Evolutionary conservation across 1,284 basidiomycete genomes (phyloP).

Genomic region (Ceratorhiza oryzae-sativae): DNA sequence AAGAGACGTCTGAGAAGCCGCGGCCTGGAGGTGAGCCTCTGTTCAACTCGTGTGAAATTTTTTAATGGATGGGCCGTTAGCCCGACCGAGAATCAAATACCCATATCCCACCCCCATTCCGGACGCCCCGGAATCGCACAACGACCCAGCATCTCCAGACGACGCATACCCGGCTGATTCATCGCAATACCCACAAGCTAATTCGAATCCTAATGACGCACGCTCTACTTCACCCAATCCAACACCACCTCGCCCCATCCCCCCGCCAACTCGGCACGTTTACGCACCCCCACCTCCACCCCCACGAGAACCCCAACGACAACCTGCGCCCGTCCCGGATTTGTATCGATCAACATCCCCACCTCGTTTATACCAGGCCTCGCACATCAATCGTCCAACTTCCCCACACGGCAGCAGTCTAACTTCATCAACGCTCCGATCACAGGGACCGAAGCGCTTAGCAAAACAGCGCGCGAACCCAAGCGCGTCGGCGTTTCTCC

Average conservation of each 20-base stretch:
- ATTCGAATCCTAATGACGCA: neutral
- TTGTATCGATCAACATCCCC: neutral
- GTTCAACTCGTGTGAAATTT: neutral
- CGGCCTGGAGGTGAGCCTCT: neutral
- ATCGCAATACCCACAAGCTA: neutral
- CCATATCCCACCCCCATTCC: neutral
- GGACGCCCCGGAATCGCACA: neutral
- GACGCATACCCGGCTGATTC: conserved; percentile 3
- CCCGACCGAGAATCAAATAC: neutral
- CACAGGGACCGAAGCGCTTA: neutral
- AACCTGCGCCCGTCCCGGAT: neutral
- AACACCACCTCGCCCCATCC: neutral
- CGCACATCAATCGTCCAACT: neutral
- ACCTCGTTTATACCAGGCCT: neutral
- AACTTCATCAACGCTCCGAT: neutral
- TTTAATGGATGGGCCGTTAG: neutral
- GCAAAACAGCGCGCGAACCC: conserved; percentile 15
- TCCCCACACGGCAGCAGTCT: neutral
- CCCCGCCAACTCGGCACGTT: conserved; percentile 9
- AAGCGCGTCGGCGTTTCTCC: neutral
- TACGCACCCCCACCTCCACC: conserved; percentile 26
- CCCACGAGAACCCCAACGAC: neutral
- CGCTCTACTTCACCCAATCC: neutral
- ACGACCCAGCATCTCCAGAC: neutral
- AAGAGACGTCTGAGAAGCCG: neutral